These are phyloP conservation scores for Wickerhamiella brachini DNA, from an alignment of 805 yeast genomes.

Conservation along the genomic window DNA sequence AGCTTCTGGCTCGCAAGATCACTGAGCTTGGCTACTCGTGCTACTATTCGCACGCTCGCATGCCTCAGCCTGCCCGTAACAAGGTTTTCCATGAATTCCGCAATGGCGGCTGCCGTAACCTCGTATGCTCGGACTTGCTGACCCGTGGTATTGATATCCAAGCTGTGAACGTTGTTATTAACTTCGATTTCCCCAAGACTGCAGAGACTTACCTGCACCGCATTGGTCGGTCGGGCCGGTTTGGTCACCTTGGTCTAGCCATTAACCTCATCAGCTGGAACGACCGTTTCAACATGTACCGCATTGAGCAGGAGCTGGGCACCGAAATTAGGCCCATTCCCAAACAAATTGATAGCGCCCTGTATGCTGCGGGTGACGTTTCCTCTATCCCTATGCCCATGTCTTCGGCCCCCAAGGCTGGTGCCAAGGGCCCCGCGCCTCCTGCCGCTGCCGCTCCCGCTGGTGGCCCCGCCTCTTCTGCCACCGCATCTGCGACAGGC, in stretches of 20 bases:
- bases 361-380: constrained; percentile 71
- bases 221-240: constrained; percentile 98
- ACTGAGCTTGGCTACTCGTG: constrained; percentile 95
- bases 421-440: not conserved
- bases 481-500: too few relatives aligned
- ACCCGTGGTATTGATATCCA: constrained; percentile 99
- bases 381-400: constrained; percentile 68
- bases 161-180: constrained; percentile 95
- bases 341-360: constrained; percentile 71
- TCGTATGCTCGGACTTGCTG: constrained; percentile 90
- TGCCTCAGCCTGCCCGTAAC: constrained; percentile 96
- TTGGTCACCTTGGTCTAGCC: constrained; percentile 96
- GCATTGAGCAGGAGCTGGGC: constrained; percentile 93
- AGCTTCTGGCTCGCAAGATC: constrained; percentile 85
- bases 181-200: constrained; percentile 95
- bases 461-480: not conserved
- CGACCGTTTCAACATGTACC: constrained; percentile 84
- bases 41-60: constrained; percentile 90
- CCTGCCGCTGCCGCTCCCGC: not conserved
- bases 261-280: constrained; percentile 94
- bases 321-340: constrained; percentile 97
- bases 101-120: constrained; percentile 92
- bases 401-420: not conserved
- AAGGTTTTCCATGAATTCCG: constrained; percentile 97
- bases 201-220: constrained; percentile 97